phyloP scores from a whole-genome alignment of 176 grass and related monocot species.

The Pontederia crassipes region DNA sequence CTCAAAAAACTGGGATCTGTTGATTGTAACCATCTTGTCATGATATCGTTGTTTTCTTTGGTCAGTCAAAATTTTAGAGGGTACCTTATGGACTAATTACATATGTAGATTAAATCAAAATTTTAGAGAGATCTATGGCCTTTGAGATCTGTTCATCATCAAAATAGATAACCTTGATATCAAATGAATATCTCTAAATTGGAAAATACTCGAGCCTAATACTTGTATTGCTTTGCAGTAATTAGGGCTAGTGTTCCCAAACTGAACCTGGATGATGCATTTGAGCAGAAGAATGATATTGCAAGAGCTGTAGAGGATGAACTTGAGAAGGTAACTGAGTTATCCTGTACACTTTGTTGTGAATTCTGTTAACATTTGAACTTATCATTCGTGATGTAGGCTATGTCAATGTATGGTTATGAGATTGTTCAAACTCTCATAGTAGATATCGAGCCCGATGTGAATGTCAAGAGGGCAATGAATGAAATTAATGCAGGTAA shows the following conservation, averaged over 20 bases:
- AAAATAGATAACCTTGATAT: background rate
- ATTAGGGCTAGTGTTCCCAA: constrained; percentile 89
- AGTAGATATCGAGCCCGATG: constrained; percentile 78
- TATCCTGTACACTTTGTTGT: constrained; percentile 15
- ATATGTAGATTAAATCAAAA: no score
- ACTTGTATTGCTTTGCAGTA: constrained; percentile 31
- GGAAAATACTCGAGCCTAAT: constrained; percentile 9
- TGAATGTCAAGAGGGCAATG: constrained; percentile 75
- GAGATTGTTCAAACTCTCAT: constrained; percentile 88
- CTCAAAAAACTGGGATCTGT: no score
- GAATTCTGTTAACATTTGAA: constrained; percentile 8
- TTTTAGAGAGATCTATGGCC: no score
- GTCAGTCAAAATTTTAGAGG: no score
- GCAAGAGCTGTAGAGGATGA: constrained; percentile 81
- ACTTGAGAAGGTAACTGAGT: constrained; percentile 59
- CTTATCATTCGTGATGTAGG: constrained; percentile 27
- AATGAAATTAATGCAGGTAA: constrained; percentile 84
- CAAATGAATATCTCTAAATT: background rate
- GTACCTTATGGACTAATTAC: no score
- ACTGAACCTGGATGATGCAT: constrained; percentile 71
- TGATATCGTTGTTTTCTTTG: no score
- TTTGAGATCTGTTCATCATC: background rate
- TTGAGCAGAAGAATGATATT: constrained; percentile 86
- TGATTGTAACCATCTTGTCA: no score
- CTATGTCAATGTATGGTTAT: constrained; percentile 79